Percentiles rank a stretch among this genome's conserved stretches.
Evolutionary conservation across 805 yeast species (phyloP).

Genomic region (Kazachstania viticola): DNA sequence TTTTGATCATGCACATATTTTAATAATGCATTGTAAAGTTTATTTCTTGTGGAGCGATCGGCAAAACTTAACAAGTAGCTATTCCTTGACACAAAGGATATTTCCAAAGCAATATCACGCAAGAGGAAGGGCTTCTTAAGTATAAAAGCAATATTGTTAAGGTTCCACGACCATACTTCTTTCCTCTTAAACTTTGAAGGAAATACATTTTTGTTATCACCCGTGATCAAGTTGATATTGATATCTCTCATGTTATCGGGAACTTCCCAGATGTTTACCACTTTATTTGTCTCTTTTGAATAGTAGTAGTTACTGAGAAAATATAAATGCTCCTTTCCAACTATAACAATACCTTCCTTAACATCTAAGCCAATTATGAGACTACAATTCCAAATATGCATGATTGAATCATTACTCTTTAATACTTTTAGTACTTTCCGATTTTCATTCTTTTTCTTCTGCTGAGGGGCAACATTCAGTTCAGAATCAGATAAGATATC

Average conservation of each 20-base stretch:
- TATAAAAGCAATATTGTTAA: constrained; percentile 47
- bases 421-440: constrained; percentile 62
- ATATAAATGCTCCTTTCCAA: constrained; percentile 56
- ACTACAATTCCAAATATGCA: constrained; percentile 64
- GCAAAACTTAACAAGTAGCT: constrained; percentile 58
- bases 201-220: constrained; percentile 21
- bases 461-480: constrained; percentile 19
- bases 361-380: constrained; percentile 69
- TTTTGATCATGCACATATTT: constrained; percentile 38
- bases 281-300: constrained; percentile 34
- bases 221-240: constrained; percentile 51
- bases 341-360: constrained; percentile 59
- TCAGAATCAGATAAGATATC: constrained; percentile 36
- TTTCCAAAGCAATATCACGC: constrained; percentile 71
- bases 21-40: constrained; percentile 38
- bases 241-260: constrained; percentile 54
- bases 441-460: constrained; percentile 50
- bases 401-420: constrained; percentile 57
- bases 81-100: constrained; percentile 63
- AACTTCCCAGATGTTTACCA: constrained; percentile 57
- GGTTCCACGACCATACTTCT: constrained; percentile 46
- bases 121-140: constrained; percentile 67
- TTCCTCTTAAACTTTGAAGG: constrained; percentile 11
- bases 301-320: constrained; percentile 58
- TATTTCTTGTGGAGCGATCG: constrained; percentile 43